Base-by-base conservation (phyloP, 2,329 filamentous ascomycete genomes). In the Juglanconis oblonga region DNA sequence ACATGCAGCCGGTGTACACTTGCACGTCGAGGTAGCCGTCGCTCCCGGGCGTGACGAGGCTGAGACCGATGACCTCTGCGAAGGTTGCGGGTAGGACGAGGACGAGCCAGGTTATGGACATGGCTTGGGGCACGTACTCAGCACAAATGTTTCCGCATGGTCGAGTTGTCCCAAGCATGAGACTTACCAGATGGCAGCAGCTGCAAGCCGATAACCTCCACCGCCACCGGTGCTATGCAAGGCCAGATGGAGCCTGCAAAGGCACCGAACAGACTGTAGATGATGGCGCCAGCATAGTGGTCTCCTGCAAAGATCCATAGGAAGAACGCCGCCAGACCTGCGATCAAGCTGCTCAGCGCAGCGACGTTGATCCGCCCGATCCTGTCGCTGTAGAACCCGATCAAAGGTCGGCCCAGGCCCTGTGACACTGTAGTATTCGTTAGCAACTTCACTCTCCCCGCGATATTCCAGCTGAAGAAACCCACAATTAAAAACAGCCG, bases 341-440 rank as follows among this genome's bases (percentile, higher is more conserved):
- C 82, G 3, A 87, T 69, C 38, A 90, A 81, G 0, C 89, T 91
- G 70, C 86, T 85, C 0, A 83, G 69, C 2, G 77, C 80, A 1
- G 89, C 87, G 74, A 92, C 87, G 68, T 94, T 93, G 65, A 94
- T 82, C 10, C 89, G 80, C 0, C 91, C 90, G 7, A 87, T 79
- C 1, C 73, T 76, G 70, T 94, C 91, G 59, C 86, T 89, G 60
- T 87, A 87, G 59, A 89, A 85, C 0, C 90, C 91, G 48, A 94
- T 87, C 1, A 87, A 73, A 1, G 90, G 90, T 11, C 90, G 79
- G 1, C 90, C 90, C 10, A 92, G 62, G 2, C 81, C 88, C 69
- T 87, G 84, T 0, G 80, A 79, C n/a, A 85, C 76, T 78, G 14
- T n/a, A 14, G 11, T 6, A 13, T 24, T 4, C 8, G 40, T 40